Evolutionary conservation across 805 yeast species (phyloP).

Genomic region (Kuraishia capsulata): DNA sequence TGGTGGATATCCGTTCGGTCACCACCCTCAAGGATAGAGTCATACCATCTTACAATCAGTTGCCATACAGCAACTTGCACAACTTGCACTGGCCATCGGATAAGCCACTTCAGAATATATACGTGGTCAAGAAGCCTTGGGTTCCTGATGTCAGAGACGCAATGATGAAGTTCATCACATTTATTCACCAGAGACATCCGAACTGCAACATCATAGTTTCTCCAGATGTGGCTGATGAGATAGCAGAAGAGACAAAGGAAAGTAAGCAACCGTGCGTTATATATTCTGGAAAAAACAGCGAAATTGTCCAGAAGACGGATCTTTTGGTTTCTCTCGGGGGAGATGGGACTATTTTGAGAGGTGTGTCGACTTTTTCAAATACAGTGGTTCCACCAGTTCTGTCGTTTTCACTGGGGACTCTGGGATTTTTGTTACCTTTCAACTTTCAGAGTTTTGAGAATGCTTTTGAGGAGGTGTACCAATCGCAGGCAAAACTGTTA

Average conservation of each 20-base stretch:
- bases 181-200: slow-evolving; percentile 55
- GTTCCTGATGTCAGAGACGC: slow-evolving; percentile 55
- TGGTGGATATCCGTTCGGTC: neutral
- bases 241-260: slow-evolving; percentile 17
- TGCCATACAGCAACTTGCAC: slow-evolving; percentile 50
- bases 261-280: slow-evolving; percentile 23
- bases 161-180: slow-evolving; percentile 54
- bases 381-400: slow-evolving; percentile 78
- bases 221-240: slow-evolving; percentile 65
- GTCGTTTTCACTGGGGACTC: slow-evolving; percentile 82
- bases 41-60: neutral
- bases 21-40: neutral
- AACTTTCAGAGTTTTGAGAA: slow-evolving; percentile 53
- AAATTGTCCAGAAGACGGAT: slow-evolving; percentile 62
- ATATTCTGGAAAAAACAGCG: slow-evolving; percentile 49
- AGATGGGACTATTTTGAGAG: slow-evolving; percentile 86
- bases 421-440: slow-evolving; percentile 85
- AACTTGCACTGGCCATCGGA: slow-evolving; percentile 58
- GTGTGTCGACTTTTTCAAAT: slow-evolving; percentile 69
- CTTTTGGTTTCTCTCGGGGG: slow-evolving; percentile 88
- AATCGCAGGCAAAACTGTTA: slow-evolving; percentile 60
- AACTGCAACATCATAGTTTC: slow-evolving; percentile 70
- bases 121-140: slow-evolving; percentile 82
- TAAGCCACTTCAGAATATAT: slow-evolving; percentile 62
- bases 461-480: slow-evolving; percentile 59